These are phyloP conservation scores for Rostrohypoxylon terebratum DNA, from an alignment of 495 filamentous ascomycete genomes.

Conservation along the genomic window DNA sequence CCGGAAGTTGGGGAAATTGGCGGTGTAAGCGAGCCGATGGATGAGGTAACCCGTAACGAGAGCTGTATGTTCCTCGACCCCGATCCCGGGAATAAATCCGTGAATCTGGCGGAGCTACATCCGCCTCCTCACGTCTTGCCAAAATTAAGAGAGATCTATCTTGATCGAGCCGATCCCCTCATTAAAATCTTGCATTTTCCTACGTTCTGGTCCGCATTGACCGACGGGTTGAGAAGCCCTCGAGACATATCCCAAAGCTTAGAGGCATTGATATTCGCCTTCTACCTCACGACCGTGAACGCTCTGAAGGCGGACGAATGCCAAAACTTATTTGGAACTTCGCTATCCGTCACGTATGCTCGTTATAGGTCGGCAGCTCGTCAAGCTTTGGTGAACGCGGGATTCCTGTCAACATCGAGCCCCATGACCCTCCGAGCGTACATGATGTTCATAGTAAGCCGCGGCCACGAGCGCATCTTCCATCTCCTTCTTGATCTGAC, in stretches of 20 bases:
- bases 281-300: slow-evolving; percentile 59
- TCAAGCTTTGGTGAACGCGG: slow-evolving; percentile 60
- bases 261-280: slow-evolving; percentile 64
- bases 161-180: slow-evolving; percentile 65
- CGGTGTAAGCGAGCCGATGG: slow-evolving; percentile 9
- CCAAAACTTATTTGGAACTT: slow-evolving; percentile 56
- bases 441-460: slow-evolving; percentile 31
- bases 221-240: slow-evolving; percentile 50
- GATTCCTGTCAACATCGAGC: slow-evolving; percentile 47
- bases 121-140: slow-evolving; percentile 39
- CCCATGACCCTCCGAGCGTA: slow-evolving; percentile 36
- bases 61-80: slow-evolving; percentile 28
- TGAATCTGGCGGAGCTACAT: slow-evolving; percentile 28
- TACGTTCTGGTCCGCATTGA: slow-evolving; percentile 59
- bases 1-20: slow-evolving; percentile 22
- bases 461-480: neutral
- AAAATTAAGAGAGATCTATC: slow-evolving; percentile 62
- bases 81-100: slow-evolving; percentile 57
- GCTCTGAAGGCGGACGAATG: slow-evolving; percentile 57
- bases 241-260: slow-evolving; percentile 52
- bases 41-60: slow-evolving; percentile 18
- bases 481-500: neutral
- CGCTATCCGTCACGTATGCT: slow-evolving; percentile 53
- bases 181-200: slow-evolving; percentile 67
- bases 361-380: slow-evolving; percentile 59